A percentile compares a stretch with the other conserved stretches of the same genome.
These are phyloP conservation scores for Zizania latifolia DNA, from an alignment of 176 grass and related monocot genomes.

Conservation along the genomic window DNA sequence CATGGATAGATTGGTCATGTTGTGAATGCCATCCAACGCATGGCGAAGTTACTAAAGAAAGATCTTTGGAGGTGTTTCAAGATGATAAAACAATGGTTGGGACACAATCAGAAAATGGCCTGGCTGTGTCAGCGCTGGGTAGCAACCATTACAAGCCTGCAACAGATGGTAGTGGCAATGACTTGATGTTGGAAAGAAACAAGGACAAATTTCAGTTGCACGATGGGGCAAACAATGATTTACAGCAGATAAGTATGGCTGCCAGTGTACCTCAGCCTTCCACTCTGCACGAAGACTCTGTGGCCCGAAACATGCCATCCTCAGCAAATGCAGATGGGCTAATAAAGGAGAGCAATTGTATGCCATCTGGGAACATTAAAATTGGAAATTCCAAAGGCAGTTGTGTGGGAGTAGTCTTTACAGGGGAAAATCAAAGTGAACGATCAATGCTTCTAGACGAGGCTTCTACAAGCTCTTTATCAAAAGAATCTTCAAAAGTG, in stretches of 20 bases:
- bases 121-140: not conserved
- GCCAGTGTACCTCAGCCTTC: not conserved
- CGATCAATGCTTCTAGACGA: not conserved
- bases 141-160: not conserved
- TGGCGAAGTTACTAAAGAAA: not conserved
- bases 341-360: not conserved
- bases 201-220: not conserved
- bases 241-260: not conserved
- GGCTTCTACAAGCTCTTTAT: not conserved
- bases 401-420: not conserved
- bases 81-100: conserved; percentile 7
- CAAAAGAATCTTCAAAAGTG: not conserved
- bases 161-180: not conserved
- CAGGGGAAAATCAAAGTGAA: conserved; percentile 4
- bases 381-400: not conserved
- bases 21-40: not conserved
- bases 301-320: not conserved
- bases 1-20: conserved; percentile 18
- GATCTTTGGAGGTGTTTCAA: conserved; percentile 4
- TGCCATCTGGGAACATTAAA: not conserved
- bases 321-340: not conserved
- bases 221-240: not conserved
- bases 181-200: not conserved
- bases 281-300: not conserved
- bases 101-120: not conserved